Base-by-base conservation (phyloP, 2,329 filamentous ascomycete genomes). In the Colletotrichum endophyticum region DNA sequence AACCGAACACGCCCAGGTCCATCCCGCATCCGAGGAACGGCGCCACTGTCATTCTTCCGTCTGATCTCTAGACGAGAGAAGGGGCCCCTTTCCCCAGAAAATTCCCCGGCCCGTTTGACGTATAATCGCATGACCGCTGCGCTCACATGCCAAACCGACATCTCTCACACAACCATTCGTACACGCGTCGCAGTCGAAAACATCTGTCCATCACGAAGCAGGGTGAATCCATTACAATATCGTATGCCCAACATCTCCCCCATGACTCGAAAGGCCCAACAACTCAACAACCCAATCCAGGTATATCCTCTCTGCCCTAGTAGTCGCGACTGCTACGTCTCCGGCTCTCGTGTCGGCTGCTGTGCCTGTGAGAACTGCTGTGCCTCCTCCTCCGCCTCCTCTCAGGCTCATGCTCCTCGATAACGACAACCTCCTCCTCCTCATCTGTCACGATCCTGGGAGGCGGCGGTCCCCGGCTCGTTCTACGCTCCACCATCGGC, bases 361-460 rank as follows among this genome's bases (percentile, higher is more conserved):
- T 27, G 32, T 28, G 72, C n/a, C 70, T 70, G 30, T 70, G 44
- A 25, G 44, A 53, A 25, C 44, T 53, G 44, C 44, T 76, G 49
- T 74, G 74, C 13, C 73, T 27, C 25, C 27, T 63, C 59, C 77
- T 44, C 34, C 79, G 74, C 73, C 80, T 78, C 44, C 80, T 78
- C 32, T 83, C 81, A 66, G 83, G 81, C 30, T 79, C 80, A 59
- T 82, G 80, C 68, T 86, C 84, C 79, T 85, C 84, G 44, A 84
- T 78, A 12, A 86, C 84, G 3, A 86, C 78, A 19, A 85, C 15
- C 67, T 81, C 73, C 64, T 83, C 79, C 59, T 83, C 81, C 57
- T 81, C 78, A 73, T 79, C 78, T 68, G 81, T 77, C 36, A 78
- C 79, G 49, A 80, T 80, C 19, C 81, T 82, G 11, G 84, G 83